Conservation (phyloP, 805 yeast genomes). For the Tetrapisispora fleetii region DNA sequence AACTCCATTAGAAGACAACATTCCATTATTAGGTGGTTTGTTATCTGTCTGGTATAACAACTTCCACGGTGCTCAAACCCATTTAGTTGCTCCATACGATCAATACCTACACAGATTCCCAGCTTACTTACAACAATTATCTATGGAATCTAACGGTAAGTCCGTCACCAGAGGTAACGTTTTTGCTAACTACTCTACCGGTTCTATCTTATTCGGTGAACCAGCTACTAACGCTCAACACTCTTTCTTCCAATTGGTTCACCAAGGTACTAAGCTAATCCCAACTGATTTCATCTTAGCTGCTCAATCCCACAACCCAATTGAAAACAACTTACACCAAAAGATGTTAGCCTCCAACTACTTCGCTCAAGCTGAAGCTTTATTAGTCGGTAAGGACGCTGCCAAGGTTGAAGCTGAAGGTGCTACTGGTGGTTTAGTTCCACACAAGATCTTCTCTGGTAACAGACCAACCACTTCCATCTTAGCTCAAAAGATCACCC, state of each 20-base stretch:
- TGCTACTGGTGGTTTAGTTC: slow-evolving; percentile 73
- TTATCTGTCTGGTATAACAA: slow-evolving; percentile 97
- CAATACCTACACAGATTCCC: slow-evolving; percentile 99
- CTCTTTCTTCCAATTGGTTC: slow-evolving; percentile 98
- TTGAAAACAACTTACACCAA: slow-evolving; percentile 89
- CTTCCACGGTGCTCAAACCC: slow-evolving; percentile 97
- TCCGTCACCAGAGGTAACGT: slow-evolving; percentile 88
- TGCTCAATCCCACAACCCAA: slow-evolving; percentile 96
- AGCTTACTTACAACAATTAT: slow-evolving; percentile 95
- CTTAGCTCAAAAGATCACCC: slow-evolving; percentile 90
- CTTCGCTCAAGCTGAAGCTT: slow-evolving; percentile 96
- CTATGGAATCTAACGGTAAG: slow-evolving; percentile 99
- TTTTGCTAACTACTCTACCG: slow-evolving; percentile 91
- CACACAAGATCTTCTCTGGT: slow-evolving; percentile 95
- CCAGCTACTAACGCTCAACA: slow-evolving; percentile 99
- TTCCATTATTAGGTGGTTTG: slow-evolving; percentile 88
- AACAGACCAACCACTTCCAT: slow-evolving; percentile 99
- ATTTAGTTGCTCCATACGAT: slow-evolving; percentile 96
- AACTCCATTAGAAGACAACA: slow-evolving; percentile 82
- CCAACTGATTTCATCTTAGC: slow-evolving; percentile 96
- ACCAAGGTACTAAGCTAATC: slow-evolving; percentile 96
- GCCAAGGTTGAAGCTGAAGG: slow-evolving; percentile 83
- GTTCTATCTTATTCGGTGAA: slow-evolving; percentile 93
- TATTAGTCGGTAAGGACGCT: slow-evolving; percentile 89
- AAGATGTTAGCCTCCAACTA: slow-evolving; percentile 97